Percentiles rank a stretch among this genome's conserved stretches.
These are phyloP conservation scores for Chrysoporthe puriensis DNA, from an alignment of 2,329 filamentous ascomycete species.

Conservation along the genomic window DNA sequence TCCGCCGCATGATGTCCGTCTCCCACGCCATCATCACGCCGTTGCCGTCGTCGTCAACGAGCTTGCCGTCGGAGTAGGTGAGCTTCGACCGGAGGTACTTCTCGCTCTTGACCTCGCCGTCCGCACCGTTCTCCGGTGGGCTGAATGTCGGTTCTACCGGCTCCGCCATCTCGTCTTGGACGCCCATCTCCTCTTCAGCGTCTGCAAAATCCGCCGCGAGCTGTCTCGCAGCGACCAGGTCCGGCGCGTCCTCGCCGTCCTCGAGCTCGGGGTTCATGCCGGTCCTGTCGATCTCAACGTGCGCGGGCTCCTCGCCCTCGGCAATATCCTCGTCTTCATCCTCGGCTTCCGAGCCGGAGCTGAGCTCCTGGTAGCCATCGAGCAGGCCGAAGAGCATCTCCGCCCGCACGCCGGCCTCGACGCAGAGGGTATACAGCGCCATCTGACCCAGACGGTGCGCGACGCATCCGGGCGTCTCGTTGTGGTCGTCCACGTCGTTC, in stretches of 20 bases:
- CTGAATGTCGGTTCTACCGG: slow-evolving; percentile 40
- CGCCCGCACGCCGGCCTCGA: slow-evolving; percentile 87
- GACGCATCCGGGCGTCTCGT: slow-evolving; percentile 91
- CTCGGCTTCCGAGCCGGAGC: slow-evolving; percentile 55
- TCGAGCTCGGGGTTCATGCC: slow-evolving; percentile 31
- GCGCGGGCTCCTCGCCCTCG: slow-evolving; percentile 21
- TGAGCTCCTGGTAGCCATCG: slow-evolving; percentile 78
- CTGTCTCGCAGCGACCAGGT: slow-evolving; percentile 34
- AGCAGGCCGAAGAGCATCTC: slow-evolving; percentile 84
- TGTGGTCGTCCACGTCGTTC: slow-evolving; percentile 87
- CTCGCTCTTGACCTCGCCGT: slow-evolving; percentile 61
- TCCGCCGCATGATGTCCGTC: slow-evolving; percentile 80
- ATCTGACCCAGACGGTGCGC: slow-evolving; percentile 71
- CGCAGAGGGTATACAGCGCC: slow-evolving; percentile 78
- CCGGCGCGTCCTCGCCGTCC: slow-evolving; percentile 40
- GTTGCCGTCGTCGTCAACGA: slow-evolving; percentile 76
- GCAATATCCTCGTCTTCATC: slow-evolving; percentile 50
- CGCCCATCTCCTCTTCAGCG: slow-evolving; percentile 28
- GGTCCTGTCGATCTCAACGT: slow-evolving; percentile 23
- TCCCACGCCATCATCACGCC: slow-evolving; percentile 97
- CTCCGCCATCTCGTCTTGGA: slow-evolving; percentile 33
- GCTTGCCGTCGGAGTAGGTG: slow-evolving; percentile 65
- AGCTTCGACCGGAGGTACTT: slow-evolving; percentile 71
- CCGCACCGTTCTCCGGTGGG: slow-evolving; percentile 40
- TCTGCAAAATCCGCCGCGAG: slow-evolving; percentile 24